phyloP scores from a whole-genome alignment of 78 protist species.

The Monosiga brevicollis region DNA sequence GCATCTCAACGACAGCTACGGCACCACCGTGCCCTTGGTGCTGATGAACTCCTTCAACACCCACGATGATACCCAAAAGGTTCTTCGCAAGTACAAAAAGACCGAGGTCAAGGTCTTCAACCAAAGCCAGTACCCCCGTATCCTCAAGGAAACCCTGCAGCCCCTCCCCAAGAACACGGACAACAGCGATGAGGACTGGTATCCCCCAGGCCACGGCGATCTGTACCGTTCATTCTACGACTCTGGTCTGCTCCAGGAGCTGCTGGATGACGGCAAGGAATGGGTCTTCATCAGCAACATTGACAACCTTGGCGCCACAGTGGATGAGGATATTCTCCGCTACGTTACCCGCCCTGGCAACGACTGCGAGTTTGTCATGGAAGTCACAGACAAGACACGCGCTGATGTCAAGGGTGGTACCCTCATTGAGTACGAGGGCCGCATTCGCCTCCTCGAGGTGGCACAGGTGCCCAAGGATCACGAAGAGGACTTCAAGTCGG shows the following conservation, averaged over 20 bases:
- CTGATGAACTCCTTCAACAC: conserved; percentile 97
- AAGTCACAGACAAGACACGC: conserved; percentile 86
- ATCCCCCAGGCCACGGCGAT: conserved; percentile 98
- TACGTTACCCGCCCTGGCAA: not conserved
- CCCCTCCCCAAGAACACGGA: conserved; percentile 45
- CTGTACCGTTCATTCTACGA: conserved; percentile 51
- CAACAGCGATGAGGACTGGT: conserved; percentile 44
- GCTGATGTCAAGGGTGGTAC: conserved; percentile 98
- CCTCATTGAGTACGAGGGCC: conserved; percentile 59
- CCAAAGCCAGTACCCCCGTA: conserved; percentile 67
- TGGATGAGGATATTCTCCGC: conserved; percentile 58
- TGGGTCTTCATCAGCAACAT: conserved; percentile 87
- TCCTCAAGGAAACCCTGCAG: conserved; percentile 54
- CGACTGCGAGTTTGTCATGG: conserved; percentile 62
- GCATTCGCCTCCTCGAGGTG: conserved; percentile 70
- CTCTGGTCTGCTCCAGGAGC: conserved; percentile 57
- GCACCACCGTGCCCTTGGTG: conserved; percentile 73
- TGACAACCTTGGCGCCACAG: conserved; percentile 97
- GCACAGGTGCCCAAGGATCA: conserved; percentile 85
- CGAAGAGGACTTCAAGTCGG: conserved; percentile 79
- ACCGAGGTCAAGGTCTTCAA: conserved; percentile 42
- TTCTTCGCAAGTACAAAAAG: conserved; percentile 45
- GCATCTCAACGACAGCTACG: conserved; percentile 53
- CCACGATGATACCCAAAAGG: conserved; percentile 61
- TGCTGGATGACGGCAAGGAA: conserved; percentile 65